phyloP scores from a whole-genome alignment of 2,329 filamentous ascomycete species.

The Cercospora sojina region DNA sequence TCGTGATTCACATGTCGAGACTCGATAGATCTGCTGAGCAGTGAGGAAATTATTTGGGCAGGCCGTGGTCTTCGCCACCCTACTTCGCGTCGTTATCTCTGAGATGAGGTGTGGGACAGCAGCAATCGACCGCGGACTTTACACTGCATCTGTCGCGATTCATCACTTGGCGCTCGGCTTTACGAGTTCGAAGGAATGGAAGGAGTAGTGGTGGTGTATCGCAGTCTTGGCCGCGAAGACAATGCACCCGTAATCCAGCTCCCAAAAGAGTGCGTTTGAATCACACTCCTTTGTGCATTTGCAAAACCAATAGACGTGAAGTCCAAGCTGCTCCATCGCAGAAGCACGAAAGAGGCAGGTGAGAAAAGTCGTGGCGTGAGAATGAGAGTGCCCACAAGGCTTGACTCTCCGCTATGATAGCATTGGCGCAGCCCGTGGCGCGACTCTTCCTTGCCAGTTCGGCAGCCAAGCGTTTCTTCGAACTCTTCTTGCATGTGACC shows the following conservation, averaged over 20 bases:
- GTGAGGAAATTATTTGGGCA: neutral
- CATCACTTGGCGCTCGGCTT: neutral
- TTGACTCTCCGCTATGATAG: slow-evolving; percentile 2
- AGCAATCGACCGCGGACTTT: neutral
- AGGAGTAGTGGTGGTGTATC: neutral
- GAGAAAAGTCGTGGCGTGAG: neutral
- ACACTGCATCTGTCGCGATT: neutral
- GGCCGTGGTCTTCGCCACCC: neutral
- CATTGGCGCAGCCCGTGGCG: neutral
- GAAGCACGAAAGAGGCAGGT: neutral
- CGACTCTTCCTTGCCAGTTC: neutral
- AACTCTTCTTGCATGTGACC: slow-evolving; percentile 4
- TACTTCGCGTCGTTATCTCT: neutral
- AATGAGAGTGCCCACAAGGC: slow-evolving; percentile 2
- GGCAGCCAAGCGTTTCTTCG: slow-evolving; percentile 9
- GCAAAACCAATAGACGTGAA: neutral
- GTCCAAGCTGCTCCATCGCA: neutral
- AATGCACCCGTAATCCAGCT: too few species aligned
- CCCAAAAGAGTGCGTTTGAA: neutral
- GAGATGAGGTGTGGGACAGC: neutral
- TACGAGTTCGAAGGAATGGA: neutral
- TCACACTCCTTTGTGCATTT: neutral
- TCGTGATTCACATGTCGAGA: neutral
- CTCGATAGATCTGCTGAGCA: neutral
- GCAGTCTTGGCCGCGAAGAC: neutral